phyloP scores from a whole-genome alignment of 208 protist species.

The Leishmania aethiopica region DNA sequence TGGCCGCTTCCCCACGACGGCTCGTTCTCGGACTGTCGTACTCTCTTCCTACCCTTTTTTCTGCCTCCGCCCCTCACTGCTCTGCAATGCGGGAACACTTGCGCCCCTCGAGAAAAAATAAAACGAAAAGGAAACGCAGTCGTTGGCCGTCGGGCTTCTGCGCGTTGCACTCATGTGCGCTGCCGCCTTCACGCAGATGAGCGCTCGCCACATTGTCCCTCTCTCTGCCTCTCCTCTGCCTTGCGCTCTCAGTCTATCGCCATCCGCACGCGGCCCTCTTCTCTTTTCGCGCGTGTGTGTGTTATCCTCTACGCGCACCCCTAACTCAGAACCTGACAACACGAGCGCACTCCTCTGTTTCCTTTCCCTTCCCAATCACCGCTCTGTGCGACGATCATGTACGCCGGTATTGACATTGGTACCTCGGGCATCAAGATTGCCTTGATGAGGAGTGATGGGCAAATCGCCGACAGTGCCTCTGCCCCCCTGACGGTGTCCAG shows the following conservation, averaged over 20 bases:
- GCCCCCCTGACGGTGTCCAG: constrained; percentile 50
- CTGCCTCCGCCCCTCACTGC: not conserved
- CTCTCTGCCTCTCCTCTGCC: not conserved
- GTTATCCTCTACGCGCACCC: not conserved
- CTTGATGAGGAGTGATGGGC: constrained; percentile 54
- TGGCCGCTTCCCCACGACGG: not conserved
- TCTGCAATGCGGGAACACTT: not conserved
- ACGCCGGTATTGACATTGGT: constrained; percentile 73
- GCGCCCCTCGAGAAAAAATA: not conserved
- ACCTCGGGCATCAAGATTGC: constrained; percentile 78
- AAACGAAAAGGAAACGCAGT: not conserved
- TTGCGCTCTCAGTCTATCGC: not conserved
- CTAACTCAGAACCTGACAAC: not conserved
- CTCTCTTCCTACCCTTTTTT: constrained; percentile 1
- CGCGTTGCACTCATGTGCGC: not conserved
- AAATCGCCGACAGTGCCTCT: constrained; percentile 61
- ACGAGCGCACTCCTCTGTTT: not conserved
- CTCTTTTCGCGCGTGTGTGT: not conserved
- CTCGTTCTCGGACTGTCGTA: not conserved
- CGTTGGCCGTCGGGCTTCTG: not conserved
- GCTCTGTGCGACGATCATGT: constrained; percentile 35
- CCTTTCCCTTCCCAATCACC: not conserved
- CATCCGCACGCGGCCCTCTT: not conserved
- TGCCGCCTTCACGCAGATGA: not conserved
- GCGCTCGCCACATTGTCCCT: not conserved